Conservation (phyloP, 1,284 basidiomycete species). For the Puccinia horiana region DNA sequence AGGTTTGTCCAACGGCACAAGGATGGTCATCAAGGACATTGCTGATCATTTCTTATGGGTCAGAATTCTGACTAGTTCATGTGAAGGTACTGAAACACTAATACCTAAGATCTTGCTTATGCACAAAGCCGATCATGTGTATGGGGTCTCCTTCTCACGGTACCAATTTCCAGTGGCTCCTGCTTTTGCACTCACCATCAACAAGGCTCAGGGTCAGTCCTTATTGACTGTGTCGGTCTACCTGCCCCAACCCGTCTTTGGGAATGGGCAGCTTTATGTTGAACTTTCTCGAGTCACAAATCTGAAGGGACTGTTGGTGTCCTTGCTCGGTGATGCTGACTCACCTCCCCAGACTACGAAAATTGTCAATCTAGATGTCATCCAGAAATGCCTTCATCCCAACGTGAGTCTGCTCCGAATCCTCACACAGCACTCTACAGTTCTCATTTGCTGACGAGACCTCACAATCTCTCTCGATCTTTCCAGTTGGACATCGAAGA, state of each 20-base stretch:
- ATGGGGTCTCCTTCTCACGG: slow-evolving; percentile 53
- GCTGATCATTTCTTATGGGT: not conserved
- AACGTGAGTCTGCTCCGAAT: no score
- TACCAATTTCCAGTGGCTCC: slow-evolving; percentile 61
- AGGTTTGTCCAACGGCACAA: not conserved
- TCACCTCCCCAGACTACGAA: no score
- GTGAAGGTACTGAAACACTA: not conserved
- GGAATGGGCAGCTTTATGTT: slow-evolving; percentile 6
- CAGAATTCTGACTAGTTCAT: not conserved
- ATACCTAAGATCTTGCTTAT: not conserved
- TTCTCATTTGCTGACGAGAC: no score
- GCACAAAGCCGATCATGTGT: not conserved
- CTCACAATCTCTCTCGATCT: no score
- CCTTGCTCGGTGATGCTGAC: no score
- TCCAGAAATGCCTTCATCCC: no score
- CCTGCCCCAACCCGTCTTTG: slow-evolving; percentile 59
- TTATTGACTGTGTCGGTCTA: slow-evolving; percentile 57
- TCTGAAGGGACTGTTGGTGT: no score
- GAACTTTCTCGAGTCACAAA: not conserved
- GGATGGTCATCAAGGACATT: not conserved
- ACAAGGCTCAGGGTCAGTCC: slow-evolving; percentile 63
- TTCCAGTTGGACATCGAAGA: no score
- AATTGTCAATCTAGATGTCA: no score
- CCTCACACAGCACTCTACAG: no score
- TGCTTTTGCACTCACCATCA: slow-evolving; percentile 62